phyloP scores from a whole-genome alignment of 2,329 filamentous ascomycete genomes.

The Paecilomyces sp. region DNA sequence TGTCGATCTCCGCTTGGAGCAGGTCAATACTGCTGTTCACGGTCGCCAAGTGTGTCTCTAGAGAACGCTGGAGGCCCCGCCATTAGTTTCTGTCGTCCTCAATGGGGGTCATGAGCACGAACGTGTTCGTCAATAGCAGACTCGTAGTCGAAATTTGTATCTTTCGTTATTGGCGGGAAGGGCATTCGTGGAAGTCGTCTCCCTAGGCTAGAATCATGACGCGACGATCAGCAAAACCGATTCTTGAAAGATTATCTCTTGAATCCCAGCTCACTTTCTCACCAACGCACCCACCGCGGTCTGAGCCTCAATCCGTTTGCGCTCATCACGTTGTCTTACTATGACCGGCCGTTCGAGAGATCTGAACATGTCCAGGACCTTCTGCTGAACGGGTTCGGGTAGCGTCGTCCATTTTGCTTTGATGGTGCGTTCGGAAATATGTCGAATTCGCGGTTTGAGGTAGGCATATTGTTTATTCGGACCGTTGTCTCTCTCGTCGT shows the following conservation, averaged over 20 bases:
- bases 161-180: conserved; percentile 36
- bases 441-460: conserved; percentile 33
- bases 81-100: neutral
- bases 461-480: conserved; percentile 28
- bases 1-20: conserved; percentile 33
- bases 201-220: conserved; percentile 20
- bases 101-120: conserved; percentile 7
- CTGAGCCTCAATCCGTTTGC: conserved; percentile 36
- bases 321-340: conserved; percentile 33
- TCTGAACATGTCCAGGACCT: conserved; percentile 34
- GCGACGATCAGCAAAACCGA: neutral
- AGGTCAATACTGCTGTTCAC: conserved; percentile 32
- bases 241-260: neutral
- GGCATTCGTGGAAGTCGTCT: conserved; percentile 39
- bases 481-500: conserved; percentile 9
- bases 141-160: conserved; percentile 38
- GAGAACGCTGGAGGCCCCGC: conserved; percentile 18
- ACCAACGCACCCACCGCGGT: conserved; percentile 33
- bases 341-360: conserved; percentile 37
- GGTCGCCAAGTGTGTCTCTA: conserved; percentile 34
- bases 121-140: conserved; percentile 37
- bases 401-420: conserved; percentile 41
- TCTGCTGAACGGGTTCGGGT: conserved; percentile 35
- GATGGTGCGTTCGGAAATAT: conserved; percentile 36
- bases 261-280: conserved; percentile 27